Conservation (phyloP, 345 rosid genomes). For the Linum usitatissimum region DNA sequence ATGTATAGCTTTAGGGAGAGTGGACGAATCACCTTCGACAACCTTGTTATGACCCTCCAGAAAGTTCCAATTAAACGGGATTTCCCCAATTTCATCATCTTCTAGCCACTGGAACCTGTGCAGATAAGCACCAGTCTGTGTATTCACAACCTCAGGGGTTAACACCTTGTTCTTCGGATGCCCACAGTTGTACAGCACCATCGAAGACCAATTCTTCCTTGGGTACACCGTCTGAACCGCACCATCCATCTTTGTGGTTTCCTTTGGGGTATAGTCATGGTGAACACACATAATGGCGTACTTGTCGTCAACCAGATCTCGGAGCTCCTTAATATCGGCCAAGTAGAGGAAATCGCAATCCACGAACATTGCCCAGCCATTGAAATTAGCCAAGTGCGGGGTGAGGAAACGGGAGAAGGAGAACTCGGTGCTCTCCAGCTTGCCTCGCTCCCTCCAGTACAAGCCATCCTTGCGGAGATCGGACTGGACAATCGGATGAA, state of each 20-base stretch:
- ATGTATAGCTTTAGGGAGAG: conserved; percentile 74
- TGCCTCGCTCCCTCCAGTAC: conserved; percentile 72
- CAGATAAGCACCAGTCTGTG: conserved; percentile 71
- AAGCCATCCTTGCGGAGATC: conserved; percentile 60
- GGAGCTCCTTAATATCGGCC: conserved; percentile 64
- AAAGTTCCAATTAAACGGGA: conserved; percentile 86
- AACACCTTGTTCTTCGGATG: conserved; percentile 78
- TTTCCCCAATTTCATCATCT: conserved; percentile 74
- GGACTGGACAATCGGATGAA: conserved; percentile 68
- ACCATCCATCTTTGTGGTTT: conserved; percentile 94
- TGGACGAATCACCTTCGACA: conserved; percentile 45
- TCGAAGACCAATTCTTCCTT: conserved; percentile 97
- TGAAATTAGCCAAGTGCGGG: conserved; percentile 57
- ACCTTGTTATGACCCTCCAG: conserved; percentile 90
- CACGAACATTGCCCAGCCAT: conserved; percentile 98
- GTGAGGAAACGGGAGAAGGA: conserved; percentile 86
- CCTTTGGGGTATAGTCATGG: conserved; percentile 84
- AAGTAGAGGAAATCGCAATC: conserved; percentile 93
- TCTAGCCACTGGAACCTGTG: conserved; percentile 97
- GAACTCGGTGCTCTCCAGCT: conserved; percentile 96
- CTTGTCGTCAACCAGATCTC: conserved; percentile 69
- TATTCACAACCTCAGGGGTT: conserved; percentile 61
- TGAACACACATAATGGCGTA: conserved; percentile 93
- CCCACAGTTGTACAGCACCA: conserved; percentile 90
- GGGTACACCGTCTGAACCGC: conserved; percentile 90